Conservation (phyloP, 495 filamentous ascomycete genomes). For the Aspergillus panamensis region DNA sequence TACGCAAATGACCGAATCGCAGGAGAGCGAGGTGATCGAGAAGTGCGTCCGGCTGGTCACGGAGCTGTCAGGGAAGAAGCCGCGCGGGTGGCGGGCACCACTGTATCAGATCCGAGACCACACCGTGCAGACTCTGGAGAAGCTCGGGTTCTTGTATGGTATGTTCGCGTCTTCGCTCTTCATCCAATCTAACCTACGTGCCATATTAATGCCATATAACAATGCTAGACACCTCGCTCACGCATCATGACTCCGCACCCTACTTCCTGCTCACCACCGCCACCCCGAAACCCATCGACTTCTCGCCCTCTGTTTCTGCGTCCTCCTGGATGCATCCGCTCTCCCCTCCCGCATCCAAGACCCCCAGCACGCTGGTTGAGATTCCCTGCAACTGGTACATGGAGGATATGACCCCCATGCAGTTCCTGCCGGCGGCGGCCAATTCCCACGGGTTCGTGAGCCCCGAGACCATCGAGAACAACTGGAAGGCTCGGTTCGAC, state of each 20-base stretch:
- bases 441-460: slow-evolving; percentile 49
- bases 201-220: background rate
- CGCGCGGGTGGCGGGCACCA: slow-evolving; percentile 55
- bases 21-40: slow-evolving; percentile 54
- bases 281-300: slow-evolving; percentile 42
- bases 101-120: slow-evolving; percentile 55
- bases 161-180: too few species aligned
- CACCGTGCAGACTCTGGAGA: slow-evolving; percentile 53
- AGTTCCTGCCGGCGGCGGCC: slow-evolving; percentile 40
- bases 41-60: slow-evolving; percentile 52
- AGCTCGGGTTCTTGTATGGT: slow-evolving; percentile 55
- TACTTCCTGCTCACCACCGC: slow-evolving; percentile 39
- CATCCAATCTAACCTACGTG: too few species aligned
- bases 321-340: slow-evolving; percentile 51
- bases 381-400: slow-evolving; percentile 47
- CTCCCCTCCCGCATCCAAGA: slow-evolving; percentile 18
- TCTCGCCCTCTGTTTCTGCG: slow-evolving; percentile 29
- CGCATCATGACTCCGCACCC: slow-evolving; percentile 44
- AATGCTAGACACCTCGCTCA: slow-evolving; percentile 5
- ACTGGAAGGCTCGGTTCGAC: slow-evolving; percentile 46
- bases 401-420: slow-evolving; percentile 49
- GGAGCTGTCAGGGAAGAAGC: slow-evolving; percentile 49
- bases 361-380: slow-evolving; percentile 36
- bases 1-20: slow-evolving; percentile 51
- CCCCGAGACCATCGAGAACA: slow-evolving; percentile 40